Conservation (phyloP, 2,329 filamentous ascomycete genomes). For the Aspergillus fijiensis region DNA sequence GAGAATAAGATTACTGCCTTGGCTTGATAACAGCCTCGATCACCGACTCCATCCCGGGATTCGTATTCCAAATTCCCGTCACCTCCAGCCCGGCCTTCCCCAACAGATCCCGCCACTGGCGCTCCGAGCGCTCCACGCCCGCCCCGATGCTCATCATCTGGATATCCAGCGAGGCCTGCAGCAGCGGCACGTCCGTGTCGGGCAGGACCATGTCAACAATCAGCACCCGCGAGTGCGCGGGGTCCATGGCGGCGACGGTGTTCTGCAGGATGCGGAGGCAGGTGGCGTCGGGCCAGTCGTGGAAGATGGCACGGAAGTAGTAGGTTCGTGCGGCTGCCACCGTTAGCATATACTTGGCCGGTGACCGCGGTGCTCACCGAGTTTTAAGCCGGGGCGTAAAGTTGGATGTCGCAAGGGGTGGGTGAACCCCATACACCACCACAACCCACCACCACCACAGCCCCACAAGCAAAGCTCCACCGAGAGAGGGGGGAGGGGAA, state of each 20-base stretch:
- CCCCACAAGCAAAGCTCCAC: too few relatives aligned
- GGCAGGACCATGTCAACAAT: conserved; percentile 40
- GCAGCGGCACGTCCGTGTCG: conserved; percentile 28
- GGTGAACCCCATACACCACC: too few relatives aligned
- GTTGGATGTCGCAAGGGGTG: too few relatives aligned
- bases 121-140: conserved; percentile 34
- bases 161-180: conserved; percentile 35
- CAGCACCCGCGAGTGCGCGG: conserved; percentile 32
- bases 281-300: conserved; percentile 39
- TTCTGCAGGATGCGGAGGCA: conserved; percentile 35
- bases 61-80: conserved; percentile 27
- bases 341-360: too few relatives aligned
- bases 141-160: conserved; percentile 42
- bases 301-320: conserved; percentile 40
- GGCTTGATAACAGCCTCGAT: conserved; percentile 24
- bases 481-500: too few relatives aligned
- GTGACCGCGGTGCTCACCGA: too few relatives aligned
- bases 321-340: conserved; percentile 31
- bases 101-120: conserved; percentile 34
- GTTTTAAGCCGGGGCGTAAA: too few relatives aligned
- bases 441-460: too few relatives aligned
- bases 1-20: too few relatives aligned
- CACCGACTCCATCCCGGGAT: conserved; percentile 30
- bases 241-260: conserved; percentile 33
- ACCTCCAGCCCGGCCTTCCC: conserved; percentile 30